Percentiles rank a stretch among this genome's conserved stretches.
Conservation (phyloP, 2,329 filamentous ascomycete species). For the Aspergillus glaucus region DNA sequence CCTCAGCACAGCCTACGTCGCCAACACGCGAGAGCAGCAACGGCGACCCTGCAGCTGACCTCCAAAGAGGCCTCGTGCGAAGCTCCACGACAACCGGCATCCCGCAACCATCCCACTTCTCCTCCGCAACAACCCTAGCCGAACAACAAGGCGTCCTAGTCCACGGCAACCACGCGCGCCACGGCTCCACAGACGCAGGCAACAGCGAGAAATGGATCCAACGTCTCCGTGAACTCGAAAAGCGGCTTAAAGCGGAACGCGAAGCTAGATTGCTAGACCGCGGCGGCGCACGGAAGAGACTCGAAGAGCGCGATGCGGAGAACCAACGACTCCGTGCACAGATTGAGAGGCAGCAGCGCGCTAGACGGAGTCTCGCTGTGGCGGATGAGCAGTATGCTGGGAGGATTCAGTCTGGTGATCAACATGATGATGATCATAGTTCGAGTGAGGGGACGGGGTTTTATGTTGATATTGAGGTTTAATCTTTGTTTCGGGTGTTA, state of each 20-base stretch:
- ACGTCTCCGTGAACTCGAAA: conserved; percentile 78
- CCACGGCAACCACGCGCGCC: conserved; percentile 17
- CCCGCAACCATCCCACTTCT: conserved; percentile 29
- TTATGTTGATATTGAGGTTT: conserved; percentile 34
- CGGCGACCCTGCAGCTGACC: conserved; percentile 33
- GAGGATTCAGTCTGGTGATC: conserved; percentile 2
- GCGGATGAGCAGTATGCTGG: not conserved
- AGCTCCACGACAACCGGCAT: conserved; percentile 22
- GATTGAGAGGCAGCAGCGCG: conserved; percentile 49
- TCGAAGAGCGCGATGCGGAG: conserved; percentile 69
- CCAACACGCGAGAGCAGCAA: conserved; percentile 11
- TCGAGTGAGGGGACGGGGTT: conserved; percentile 35
- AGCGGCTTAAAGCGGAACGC: conserved; percentile 79
- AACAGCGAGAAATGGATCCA: conserved; percentile 75
- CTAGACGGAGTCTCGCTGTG: too few relatives aligned
- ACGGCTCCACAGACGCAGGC: conserved; percentile 24
- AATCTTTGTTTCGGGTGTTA: conserved; percentile 2
- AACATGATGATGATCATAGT: conserved; percentile 25
- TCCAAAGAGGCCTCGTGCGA: conserved; percentile 23
- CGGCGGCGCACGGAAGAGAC: conserved; percentile 69
- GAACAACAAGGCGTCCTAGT: conserved; percentile 22
- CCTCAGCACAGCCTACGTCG: conserved; percentile 26
- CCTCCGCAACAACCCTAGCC: conserved; percentile 25
- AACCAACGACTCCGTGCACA: conserved; percentile 63
- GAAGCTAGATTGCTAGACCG: conserved; percentile 82